Evolutionary conservation across 164 flowering plant species (phyloP).

Genomic region (Cinnamomum micranthum): DNA sequence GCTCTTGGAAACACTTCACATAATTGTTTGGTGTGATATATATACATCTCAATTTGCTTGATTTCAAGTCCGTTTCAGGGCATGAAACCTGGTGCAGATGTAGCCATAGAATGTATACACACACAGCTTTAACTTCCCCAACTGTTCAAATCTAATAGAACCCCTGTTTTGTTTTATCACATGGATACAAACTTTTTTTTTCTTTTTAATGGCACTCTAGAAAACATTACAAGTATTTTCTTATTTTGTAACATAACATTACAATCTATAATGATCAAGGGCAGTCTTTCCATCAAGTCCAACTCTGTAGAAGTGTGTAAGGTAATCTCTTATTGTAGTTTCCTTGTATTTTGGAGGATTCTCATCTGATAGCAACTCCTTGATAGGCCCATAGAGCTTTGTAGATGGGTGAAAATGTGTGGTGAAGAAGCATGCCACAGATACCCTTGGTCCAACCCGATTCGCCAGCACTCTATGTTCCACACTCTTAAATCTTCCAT

Average conservation of each 20-base stretch:
- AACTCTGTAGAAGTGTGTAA: background rate
- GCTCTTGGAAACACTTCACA: too few species aligned
- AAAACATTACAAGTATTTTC: too few species aligned
- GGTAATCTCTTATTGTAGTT: constrained; percentile 8
- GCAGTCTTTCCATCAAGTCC: background rate
- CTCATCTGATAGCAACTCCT: constrained; percentile 25
- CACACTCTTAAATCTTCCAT: constrained; percentile 27
- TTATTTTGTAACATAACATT: background rate
- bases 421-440: constrained; percentile 27
- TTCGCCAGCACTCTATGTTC: constrained; percentile 29
- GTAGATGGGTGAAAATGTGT: background rate
- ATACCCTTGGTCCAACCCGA: constrained; percentile 26
- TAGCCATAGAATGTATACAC: too few species aligned
- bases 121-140: too few species aligned
- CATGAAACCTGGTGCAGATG: too few species aligned
- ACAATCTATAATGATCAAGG: background rate
- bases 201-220: too few species aligned
- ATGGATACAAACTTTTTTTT: too few species aligned
- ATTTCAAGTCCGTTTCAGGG: too few species aligned
- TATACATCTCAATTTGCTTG: too few species aligned
- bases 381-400: constrained; percentile 30
- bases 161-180: too few species aligned
- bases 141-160: too few species aligned
- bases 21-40: too few species aligned
- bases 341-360: constrained; percentile 19